Percentiles rank a stretch among this genome's conserved stretches.
Conservation (phyloP, 257 asterid genomes). For the Solanum sparsipilum region DNA sequence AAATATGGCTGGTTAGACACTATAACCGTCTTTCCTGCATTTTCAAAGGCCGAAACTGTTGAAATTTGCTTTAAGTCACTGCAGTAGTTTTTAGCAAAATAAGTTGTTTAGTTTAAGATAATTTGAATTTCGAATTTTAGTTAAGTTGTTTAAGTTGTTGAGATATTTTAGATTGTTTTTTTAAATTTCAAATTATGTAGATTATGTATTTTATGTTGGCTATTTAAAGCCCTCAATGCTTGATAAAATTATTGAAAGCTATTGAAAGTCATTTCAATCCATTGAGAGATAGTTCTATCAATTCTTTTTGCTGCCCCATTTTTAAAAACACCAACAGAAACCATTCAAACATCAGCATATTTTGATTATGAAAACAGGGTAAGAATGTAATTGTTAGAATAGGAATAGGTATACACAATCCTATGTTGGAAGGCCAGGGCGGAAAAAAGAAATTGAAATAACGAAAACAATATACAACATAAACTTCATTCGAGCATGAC, state of each 20-base stretch:
- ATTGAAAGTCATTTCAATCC: not conserved
- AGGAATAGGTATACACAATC: not conserved
- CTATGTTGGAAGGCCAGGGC: not conserved
- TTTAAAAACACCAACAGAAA: not conserved
- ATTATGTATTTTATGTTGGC: not conserved
- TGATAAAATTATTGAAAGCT: not conserved
- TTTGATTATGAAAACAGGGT: not conserved
- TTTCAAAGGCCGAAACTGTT: not conserved
- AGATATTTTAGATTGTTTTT: not conserved
- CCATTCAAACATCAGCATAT: not conserved
- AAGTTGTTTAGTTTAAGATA: too few relatives aligned
- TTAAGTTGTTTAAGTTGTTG: not conserved
- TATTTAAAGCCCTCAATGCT: not conserved
- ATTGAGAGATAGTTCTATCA: too few relatives aligned
- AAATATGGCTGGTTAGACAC: conserved; percentile 93
- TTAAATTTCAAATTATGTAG: not conserved
- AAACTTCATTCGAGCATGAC: not conserved
- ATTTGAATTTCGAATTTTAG: not conserved
- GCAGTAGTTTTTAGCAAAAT: not conserved
- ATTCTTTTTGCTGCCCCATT: not conserved
- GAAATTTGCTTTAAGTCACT: not conserved
- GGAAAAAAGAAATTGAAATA: not conserved
- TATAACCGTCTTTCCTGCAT: conserved; percentile 78
- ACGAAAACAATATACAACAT: not conserved
- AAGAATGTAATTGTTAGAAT: not conserved